A percentile compares a stretch with the other conserved stretches of the same genome.
These are phyloP conservation scores for Candida tibetensis DNA, from an alignment of 805 yeast genomes.

Conservation along the genomic window DNA sequence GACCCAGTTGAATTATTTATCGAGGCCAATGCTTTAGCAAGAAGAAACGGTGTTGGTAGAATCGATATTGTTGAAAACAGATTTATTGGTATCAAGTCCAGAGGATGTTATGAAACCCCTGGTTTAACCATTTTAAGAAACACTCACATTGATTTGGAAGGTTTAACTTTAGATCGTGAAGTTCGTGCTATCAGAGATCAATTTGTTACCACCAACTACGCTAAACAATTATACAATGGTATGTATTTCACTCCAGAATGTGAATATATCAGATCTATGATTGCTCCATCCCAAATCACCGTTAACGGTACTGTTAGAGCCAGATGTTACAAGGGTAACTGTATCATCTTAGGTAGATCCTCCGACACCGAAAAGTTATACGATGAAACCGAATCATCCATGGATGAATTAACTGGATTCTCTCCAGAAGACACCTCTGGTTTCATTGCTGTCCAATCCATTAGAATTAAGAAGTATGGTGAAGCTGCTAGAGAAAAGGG, in stretches of 20 bases:
- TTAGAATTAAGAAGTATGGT: constrained; percentile 97
- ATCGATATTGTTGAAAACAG: constrained; percentile 98
- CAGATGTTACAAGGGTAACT: constrained; percentile 86
- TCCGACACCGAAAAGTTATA: constrained; percentile 94
- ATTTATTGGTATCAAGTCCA: constrained; percentile 96
- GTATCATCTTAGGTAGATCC: constrained; percentile 86
- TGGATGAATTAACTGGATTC: constrained; percentile 99
- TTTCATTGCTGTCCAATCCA: constrained; percentile 96
- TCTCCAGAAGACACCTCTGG: constrained; percentile 96
- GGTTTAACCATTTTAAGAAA: constrained; percentile 92
- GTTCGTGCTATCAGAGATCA: constrained; percentile 95
- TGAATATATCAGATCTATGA: constrained; percentile 91
- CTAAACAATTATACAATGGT: constrained; percentile 92
- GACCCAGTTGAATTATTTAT: constrained; percentile 91
- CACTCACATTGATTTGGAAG: constrained; percentile 95
- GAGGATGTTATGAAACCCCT: constrained; percentile 99
- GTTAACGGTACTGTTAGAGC: constrained; percentile 97
- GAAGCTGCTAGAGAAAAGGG: constrained; percentile 87
- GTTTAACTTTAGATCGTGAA: constrained; percentile 95
- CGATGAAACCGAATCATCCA: constrained; percentile 96
- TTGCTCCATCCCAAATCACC: constrained; percentile 88
- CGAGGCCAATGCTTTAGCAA: constrained; percentile 90
- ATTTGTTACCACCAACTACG: constrained; percentile 89
- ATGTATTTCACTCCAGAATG: constrained; percentile 98
- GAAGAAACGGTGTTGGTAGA: constrained; percentile 99